Base-by-base conservation (phyloP, 2,329 filamentous ascomycete species). In the Passalora sequoiae region DNA sequence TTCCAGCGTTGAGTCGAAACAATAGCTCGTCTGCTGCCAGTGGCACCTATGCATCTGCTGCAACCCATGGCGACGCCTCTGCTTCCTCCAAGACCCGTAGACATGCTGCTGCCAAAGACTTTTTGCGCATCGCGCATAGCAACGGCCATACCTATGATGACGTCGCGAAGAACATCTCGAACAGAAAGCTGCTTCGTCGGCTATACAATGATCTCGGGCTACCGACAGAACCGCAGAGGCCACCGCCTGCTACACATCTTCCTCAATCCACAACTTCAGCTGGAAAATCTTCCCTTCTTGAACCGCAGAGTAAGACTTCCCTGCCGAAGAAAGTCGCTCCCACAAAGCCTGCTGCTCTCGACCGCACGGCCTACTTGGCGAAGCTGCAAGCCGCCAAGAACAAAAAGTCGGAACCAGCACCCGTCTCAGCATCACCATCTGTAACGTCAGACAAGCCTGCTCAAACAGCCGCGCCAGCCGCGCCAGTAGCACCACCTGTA, bases 281-380 rank as follows among this genome's bases (percentile, higher is more conserved):
- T 37, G 22, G 16, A 12, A 6, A 22, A 25, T 29, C 38, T 2
- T 5, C 47, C 25, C 21, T 32, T 12, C 19, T 24, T 15, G 31
- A 40, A 21, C 39, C 27, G 16, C 33, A 43, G 29, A 35, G 38
- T 8, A 46, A 44, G 13, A 21, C 33, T 27, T 48, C 49, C 4
- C 29, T 60, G 25, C 61, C 58, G 31, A 50, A 55, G 16, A 53
- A 43, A 15, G 28, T 40, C 29, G 40, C 49, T 22, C 17, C 44
- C 13, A 20, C 45, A 5, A 55, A 49, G 19, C 31, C 49, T 17
- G 30, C 43, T 43, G 30, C 38, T 50, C 43, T 7, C 19, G 80
- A 85, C 57, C 76, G 86, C 16, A 86, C 86, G 54, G 84, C 88
- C 52, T 79, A 86, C 30, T 86, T 91, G 47, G 84, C 85, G 3